Evolutionary conservation across 768 basidiomycete species (phyloP), one percentile per base, ranked within the genome.

Genomic region (Exsudoporus frostii): DNA sequence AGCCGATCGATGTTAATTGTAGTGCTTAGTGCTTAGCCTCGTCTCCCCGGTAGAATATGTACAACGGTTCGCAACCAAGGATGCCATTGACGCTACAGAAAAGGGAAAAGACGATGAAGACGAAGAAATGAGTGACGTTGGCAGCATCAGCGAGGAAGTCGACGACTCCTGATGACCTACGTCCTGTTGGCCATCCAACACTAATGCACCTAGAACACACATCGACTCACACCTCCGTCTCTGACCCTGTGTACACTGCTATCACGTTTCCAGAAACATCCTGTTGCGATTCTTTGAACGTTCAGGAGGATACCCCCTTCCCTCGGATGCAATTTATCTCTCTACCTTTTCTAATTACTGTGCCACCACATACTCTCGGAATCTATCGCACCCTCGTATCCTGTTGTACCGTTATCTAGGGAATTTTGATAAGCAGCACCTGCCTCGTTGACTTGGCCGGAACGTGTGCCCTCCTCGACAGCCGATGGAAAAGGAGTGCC

Each of bases 41-140:
- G 19, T 50, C 32, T 19, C 37, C 17, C 17, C 20, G 29, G 40
- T 62, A 95, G 94, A 97, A 63, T 98, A 98, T 66, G 96, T 98
- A n/a, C 87, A 91, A 61, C 80, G 91, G 48, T 99, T 84, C 64
- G 97, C 97, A 14, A 95, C 88, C 34, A 88, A 91, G 73, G 93
- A 92, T 66, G 89, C 85, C 25, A 85, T 88, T 7, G 92, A 96
- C 58, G 88, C 86, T 27, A 81, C 85, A 1, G 76, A 78, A 20
- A 81, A 76, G 37, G 74, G 70, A 33, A 80, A 82, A 17, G 82
- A 83, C 1, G 82, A 84, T 0, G 88, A 88, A 3, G 90, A 93
- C 60, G 88, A 86, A 61, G 90, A 86, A 65, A 91, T 92, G 87
- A 92, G 90, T 69, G 90, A 91, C 51, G 76, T 89, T 56, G 90